Base-by-base conservation (phyloP, 2,329 filamentous ascomycete genomes). In the Nemania bipapillata region DNA sequence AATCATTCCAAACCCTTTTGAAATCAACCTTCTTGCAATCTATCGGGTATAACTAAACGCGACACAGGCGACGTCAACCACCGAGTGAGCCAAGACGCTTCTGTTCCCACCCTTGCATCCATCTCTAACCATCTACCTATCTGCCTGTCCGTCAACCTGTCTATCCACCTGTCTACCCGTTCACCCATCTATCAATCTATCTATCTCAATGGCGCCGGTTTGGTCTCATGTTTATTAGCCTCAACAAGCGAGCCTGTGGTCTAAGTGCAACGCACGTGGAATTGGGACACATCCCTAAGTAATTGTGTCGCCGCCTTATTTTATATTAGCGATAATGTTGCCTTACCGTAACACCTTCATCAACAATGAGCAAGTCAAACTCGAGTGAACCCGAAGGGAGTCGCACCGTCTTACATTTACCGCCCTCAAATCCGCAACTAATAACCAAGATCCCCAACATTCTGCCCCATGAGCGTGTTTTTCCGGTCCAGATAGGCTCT, bases 401-500 rank as follows among this genome's bases (percentile, higher is more conserved):
- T 68, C 76, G 73, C 65, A 68, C 66, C 52, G 49, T 52, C 52
- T 76, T 77, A 45, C 73, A 76, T 69, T 55, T 77, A 32, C 76
- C 77, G 2, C 75, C 77, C 11, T 78, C 75, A 24, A 74, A 75
- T 47, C 72, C 78, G 30, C 76, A 79, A 67, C 77, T 79, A 66
- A 78, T 85, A 62, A 78, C 79, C 71, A 82, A 82, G 72, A 89
- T 89, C 55, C 86, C 86, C 28, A 81, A 81, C 53, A 84, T 89
- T 60, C 83, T 92, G 20, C 91, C 91, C 2, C 89, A 90, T 72
- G 89, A 91, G 77, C 89, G 90, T 74, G 90, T 92, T 20, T 93
- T 92, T 70, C 90, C 90, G 1, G 90, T 92, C 68, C 91, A 92
- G 80, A 91, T 92, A 73, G 90, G 91, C 20, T 87, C 87, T 17